Evolutionary conservation across 768 basidiomycete species (phyloP), one percentile per base, ranked within the genome.

Genomic region (Pleurotus platypus): DNA sequence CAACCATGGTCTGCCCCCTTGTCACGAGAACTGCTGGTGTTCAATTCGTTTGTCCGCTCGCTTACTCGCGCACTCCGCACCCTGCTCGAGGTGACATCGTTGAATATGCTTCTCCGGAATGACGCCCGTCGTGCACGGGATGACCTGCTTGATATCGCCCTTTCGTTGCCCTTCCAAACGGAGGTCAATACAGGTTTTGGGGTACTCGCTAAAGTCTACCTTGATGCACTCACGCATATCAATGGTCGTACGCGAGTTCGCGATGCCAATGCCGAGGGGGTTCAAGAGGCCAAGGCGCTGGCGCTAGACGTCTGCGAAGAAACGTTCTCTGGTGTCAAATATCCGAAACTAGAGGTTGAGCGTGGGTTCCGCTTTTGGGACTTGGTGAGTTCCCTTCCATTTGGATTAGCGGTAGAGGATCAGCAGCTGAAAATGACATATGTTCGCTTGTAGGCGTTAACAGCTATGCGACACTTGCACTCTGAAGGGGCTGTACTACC

Each of bases 311-410:
- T 96, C 63, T 90, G 95, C 68, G 94, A 98, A 65, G 90, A 94
- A 67, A 94, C 91, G 56, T 98, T 98, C 80, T 83, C 88, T 16
- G 94, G 92, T 18, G 92, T 99, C 63, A 96, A 94, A 78, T 71
- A 66, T 57, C 92, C 95, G 3, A 85, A 87, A 73, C 75, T 76
- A 59, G 96, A 98, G 78, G 90, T 99, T 58, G 94, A 97, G 72
- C 77, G 96, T 49, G 96, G 96, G 5, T 98, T 99, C 79, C 80
- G 96, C 66, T 99, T 98, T 79, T 99, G 96, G 96, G 94, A 98
- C 69, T 82, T 95, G 72, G 95, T 97, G 68, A 75, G 94, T 84
- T 38, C 57, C 47, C 55, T 49, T 49, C 8, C 18, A 24, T 24
- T 56, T 49, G 45, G 42, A 37, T 40, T 35, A 37, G 18, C 24